These are phyloP conservation scores for Aspergillus hancockii DNA, from an alignment of 495 filamentous ascomycete species.

Conservation along the genomic window DNA sequence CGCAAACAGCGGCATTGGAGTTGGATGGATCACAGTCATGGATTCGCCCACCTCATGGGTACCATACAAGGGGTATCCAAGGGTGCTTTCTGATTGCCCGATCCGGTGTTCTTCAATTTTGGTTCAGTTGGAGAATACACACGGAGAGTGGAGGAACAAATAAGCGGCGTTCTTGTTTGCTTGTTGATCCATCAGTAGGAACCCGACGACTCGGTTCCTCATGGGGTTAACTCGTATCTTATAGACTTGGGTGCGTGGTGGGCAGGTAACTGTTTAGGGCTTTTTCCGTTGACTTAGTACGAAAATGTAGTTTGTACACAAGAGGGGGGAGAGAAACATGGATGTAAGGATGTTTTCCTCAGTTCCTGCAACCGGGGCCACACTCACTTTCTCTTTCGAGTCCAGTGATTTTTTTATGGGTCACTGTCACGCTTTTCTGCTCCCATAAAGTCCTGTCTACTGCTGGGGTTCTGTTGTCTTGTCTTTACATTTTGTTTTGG, in stretches of 20 bases:
- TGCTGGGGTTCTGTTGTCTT: not conserved
- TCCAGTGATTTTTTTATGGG: not conserved
- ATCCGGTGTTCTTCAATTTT: not conserved
- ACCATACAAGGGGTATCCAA: not conserved
- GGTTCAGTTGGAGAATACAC: not conserved
- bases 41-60: not conserved
- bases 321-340: not conserved
- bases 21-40: not conserved
- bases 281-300: not conserved
- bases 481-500: not conserved
- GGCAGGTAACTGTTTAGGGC: not conserved
- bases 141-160: not conserved
- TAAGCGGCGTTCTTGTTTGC: not conserved
- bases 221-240: too few relatives aligned
- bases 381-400: slow-evolving; percentile 8
- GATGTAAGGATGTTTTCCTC: too few relatives aligned
- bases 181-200: not conserved
- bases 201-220: not conserved
- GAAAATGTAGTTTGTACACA: not conserved
- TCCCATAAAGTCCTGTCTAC: not conserved
- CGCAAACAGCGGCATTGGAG: slow-evolving; percentile 28
- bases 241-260: not conserved
- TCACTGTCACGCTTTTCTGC: not conserved
- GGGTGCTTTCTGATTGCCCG: not conserved
- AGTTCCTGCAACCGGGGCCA: slow-evolving; percentile 18